These are phyloP conservation scores for Dryadomyces quercus-mongolicae DNA, from an alignment of 2,329 filamentous ascomycete genomes.

Conservation along the genomic window DNA sequence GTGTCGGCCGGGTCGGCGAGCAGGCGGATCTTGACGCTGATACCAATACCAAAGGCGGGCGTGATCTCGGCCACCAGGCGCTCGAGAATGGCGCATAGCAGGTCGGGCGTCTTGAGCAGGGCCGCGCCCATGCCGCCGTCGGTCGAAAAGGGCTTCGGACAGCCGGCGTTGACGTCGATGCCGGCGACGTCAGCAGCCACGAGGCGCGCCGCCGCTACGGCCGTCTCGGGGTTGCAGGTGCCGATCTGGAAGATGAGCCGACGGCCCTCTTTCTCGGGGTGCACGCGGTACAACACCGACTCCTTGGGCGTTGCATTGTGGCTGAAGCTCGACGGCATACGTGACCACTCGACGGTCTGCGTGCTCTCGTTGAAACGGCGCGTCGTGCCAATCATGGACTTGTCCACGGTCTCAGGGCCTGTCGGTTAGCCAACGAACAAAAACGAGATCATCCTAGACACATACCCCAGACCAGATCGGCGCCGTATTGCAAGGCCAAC, in stretches of 20 bases:
- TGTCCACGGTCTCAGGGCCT: constrained; percentile 91
- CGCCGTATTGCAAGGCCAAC: constrained; percentile 82
- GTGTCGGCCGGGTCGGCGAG: constrained; percentile 68
- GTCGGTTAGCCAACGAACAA: background rate
- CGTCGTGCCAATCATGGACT: constrained; percentile 77
- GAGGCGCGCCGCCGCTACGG: constrained; percentile 72
- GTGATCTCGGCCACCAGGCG: constrained; percentile 70
- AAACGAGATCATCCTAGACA: constrained; percentile 6
- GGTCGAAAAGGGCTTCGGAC: constrained; percentile 93
- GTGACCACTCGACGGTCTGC: constrained; percentile 74
- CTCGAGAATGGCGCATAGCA: constrained; percentile 69
- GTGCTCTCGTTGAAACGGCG: constrained; percentile 65
- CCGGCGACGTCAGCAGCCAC: constrained; percentile 82
- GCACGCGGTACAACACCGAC: constrained; percentile 72
- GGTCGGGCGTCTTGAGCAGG: constrained; percentile 73
- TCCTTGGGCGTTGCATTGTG: constrained; percentile 42
- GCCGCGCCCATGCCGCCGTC: constrained; percentile 92
- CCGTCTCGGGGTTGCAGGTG: constrained; percentile 68
- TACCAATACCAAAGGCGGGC: constrained; percentile 71
- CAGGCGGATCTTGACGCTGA: constrained; percentile 93
- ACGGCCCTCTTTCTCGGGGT: constrained; percentile 62
- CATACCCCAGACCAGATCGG: constrained; percentile 89
- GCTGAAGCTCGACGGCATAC: constrained; percentile 58
- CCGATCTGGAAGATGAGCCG: constrained; percentile 86
- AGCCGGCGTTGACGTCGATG: constrained; percentile 97